Percentiles rank a stretch among this genome's conserved stretches.
phyloP scores from a whole-genome alignment of 148 eudicot genomes.

The Cornus florida region DNA sequence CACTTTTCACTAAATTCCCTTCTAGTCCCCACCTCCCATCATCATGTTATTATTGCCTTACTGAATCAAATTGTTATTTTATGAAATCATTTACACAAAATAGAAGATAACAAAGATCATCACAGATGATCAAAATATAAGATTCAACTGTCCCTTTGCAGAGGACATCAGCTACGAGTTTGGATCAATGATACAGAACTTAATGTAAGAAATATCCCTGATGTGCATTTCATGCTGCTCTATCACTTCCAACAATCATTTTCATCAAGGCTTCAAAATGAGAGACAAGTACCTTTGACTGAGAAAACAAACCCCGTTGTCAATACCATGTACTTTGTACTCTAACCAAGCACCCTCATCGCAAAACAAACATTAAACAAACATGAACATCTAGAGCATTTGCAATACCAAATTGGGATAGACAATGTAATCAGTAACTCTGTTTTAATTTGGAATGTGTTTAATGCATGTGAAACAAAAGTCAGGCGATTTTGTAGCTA shows the following conservation, averaged over 20 bases:
- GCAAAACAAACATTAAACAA: background rate
- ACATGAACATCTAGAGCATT: too few species aligned
- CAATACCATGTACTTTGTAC: background rate
- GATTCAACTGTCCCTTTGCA: background rate
- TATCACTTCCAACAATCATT: background rate
- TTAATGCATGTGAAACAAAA: background rate
- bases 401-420: background rate
- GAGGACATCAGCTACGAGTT: background rate
- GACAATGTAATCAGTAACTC: too few species aligned
- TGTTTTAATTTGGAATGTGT: background rate
- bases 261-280: background rate
- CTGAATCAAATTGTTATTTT: too few species aligned
- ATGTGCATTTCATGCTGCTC: background rate
- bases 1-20: too few species aligned
- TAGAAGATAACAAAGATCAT: background rate
- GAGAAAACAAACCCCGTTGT: background rate
- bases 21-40: too few species aligned
- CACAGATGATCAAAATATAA: background rate
- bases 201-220: background rate
- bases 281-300: background rate
- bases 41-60: too few species aligned
- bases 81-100: background rate
- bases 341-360: background rate
- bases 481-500: background rate
- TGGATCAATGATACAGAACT: background rate